Evolutionary conservation across 768 basidiomycete species (phyloP), one percentile per base, ranked within the genome.

Genomic region (Kwoniella botswanensis): DNA sequence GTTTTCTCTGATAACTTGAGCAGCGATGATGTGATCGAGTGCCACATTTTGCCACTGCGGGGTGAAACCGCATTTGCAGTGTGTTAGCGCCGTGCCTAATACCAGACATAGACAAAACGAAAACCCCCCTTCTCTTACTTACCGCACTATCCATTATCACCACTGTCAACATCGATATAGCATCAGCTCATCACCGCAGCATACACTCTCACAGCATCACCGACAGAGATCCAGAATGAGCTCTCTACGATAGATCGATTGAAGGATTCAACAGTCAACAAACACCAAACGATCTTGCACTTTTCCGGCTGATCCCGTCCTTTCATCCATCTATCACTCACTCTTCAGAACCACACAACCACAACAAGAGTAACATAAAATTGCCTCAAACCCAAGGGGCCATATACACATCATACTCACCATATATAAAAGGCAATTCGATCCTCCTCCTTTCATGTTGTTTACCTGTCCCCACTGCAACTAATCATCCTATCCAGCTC

Each of bases 281-380:
- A 35, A 0, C 5, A 35, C 35, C 6, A 35, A 35, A 35, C 6
- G 35, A 35, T 35, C 35, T 35, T 50, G 46, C 46, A 50, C 46
- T 44, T 67, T 67, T 46, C 65, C 65, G 65, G 65, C 54, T 57
- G 26, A 67, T 50, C 65, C 65, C 65, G 57, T 57, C 56, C 21
- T 35, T 35, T 17, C n/a, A 65, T 21, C 18, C n/a, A 61, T 21
- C 35, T 9, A 35, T 35, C 35, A 35, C 35, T 35, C 59, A 42
- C 41, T n/a, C 21, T 24, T 55, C 24, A 12, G 11, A 55, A n/a
- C 54, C 24, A 26, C 42, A 35, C 64, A 65, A 56, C 64, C 43
- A 65, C 53, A 65, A 29, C 9, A 56, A 24, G 29, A 6, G 15
- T 24, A 35, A 35, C 35, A 35, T 35, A 50, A 50, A 50, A 50